Evolutionary conservation across 1,139 yeast species (phyloP).

Genomic region (Starmera stellimalicola): DNA sequence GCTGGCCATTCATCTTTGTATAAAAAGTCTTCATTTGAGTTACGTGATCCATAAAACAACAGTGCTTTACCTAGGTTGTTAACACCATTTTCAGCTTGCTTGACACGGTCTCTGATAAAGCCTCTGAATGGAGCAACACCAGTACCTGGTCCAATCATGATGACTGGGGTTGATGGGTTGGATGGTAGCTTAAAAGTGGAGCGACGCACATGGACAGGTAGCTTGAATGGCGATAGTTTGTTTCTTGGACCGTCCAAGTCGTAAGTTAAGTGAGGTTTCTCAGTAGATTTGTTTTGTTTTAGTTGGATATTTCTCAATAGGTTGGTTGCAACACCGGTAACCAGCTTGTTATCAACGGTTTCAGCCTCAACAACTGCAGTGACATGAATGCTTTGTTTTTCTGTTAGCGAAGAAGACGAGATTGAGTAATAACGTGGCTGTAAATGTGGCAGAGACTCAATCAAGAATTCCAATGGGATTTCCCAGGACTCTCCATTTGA

Average conservation of each 20-base stretch:
- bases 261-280: constrained; percentile 46
- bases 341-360: constrained; percentile 13
- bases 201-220: constrained; percentile 90
- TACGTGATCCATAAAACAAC: constrained; percentile 84
- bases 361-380: constrained; percentile 83
- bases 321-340: constrained; percentile 81
- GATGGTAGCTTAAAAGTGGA: constrained; percentile 93
- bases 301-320: constrained; percentile 66
- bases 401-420: constrained; percentile 78
- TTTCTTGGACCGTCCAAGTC: constrained; percentile 78
- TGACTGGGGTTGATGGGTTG: constrained; percentile 73
- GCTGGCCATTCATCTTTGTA: constrained; percentile 83
- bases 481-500: constrained; percentile 63
- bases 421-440: constrained; percentile 96
- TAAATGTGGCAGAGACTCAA: constrained; percentile 73
- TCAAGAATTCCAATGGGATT: constrained; percentile 77
- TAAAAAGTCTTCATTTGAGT: constrained; percentile 62
- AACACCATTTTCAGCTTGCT: constrained; percentile 39
- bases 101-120: constrained; percentile 74
- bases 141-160: constrained; percentile 96
- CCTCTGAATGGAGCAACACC: constrained; percentile 98
- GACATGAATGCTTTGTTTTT: constrained; percentile 65
- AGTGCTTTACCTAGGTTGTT: constrained; percentile 59
- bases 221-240: constrained; percentile 42
- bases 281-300: constrained; percentile 40